Percentiles rank a stretch among this genome's conserved stretches.
These are phyloP conservation scores for Leucogyrophana mollusca DNA, from an alignment of 768 basidiomycete species.

Conservation along the genomic window DNA sequence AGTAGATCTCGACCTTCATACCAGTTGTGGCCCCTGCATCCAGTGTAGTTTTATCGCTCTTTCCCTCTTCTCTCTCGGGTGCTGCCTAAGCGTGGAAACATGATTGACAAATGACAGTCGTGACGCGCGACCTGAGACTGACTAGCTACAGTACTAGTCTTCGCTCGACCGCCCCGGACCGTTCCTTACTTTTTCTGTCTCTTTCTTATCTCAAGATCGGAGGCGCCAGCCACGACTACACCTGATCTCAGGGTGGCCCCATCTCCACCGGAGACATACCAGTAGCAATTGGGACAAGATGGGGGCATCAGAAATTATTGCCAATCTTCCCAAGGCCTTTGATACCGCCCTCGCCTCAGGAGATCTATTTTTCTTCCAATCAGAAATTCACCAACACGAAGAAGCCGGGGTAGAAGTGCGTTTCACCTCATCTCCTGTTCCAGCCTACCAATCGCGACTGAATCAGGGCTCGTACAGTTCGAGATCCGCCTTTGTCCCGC, in stretches of 20 bases:
- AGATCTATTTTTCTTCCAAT: slow-evolving; percentile 79
- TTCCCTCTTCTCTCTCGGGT: not conserved
- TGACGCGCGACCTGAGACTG: too few relatives aligned
- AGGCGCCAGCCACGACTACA: too few relatives aligned
- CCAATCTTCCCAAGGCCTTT: slow-evolving; percentile 51
- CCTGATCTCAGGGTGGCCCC: too few relatives aligned
- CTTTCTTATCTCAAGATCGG: too few relatives aligned
- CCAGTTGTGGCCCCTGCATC: slow-evolving; percentile 1
- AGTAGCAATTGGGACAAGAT: slow-evolving; percentile 2
- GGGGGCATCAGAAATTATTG: slow-evolving; percentile 47
- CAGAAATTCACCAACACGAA: slow-evolving; percentile 55
- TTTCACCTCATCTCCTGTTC: not conserved
- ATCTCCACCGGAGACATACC: too few relatives aligned
- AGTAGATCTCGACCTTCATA: slow-evolving; percentile 10
- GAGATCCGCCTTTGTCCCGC: slow-evolving; percentile 72
- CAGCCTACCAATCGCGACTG: too few relatives aligned
- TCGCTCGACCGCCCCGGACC: too few relatives aligned
- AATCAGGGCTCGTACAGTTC: slow-evolving; percentile 50
- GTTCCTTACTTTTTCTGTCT: too few relatives aligned
- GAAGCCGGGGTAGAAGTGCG: slow-evolving; percentile 68
- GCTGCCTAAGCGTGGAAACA: too few relatives aligned
- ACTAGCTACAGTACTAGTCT: too few relatives aligned
- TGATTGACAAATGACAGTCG: too few relatives aligned
- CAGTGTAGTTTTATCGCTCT: not conserved
- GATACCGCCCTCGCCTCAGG: slow-evolving; percentile 59